Percentiles rank a stretch among this genome's conserved stretches.
Evolutionary conservation across 1,284 basidiomycete genomes (phyloP).

Genomic region (Cutaneotrichosporon cyanovorans): DNA sequence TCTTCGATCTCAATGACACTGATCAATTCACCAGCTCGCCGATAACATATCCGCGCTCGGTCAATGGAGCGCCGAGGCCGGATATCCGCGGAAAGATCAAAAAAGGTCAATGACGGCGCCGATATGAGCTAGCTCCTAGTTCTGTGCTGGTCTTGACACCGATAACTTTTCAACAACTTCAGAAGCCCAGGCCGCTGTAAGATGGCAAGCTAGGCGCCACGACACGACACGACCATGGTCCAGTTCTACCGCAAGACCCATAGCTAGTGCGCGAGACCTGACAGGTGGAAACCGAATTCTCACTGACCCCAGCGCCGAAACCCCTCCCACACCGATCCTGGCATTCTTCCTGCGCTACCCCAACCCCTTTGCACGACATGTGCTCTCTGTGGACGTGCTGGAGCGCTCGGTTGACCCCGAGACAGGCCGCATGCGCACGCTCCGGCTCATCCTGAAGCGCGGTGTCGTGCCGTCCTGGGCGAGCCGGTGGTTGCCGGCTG

Average conservation of each 20-base stretch:
- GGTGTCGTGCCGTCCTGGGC: slow-evolving; percentile 85
- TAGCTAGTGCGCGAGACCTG: slow-evolving; percentile 18
- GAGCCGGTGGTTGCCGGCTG: slow-evolving; percentile 61
- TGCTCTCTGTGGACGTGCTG: slow-evolving; percentile 90
- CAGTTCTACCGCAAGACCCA: slow-evolving; percentile 30
- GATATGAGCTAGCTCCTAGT: no score
- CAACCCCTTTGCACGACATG: slow-evolving; percentile 89
- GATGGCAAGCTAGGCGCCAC: no score
- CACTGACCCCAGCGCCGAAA: slow-evolving; percentile 32
- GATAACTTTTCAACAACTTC: no score
- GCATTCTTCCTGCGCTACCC: slow-evolving; percentile 96
- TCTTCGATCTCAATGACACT: no score
- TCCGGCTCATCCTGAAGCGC: slow-evolving; percentile 83
- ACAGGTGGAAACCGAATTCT: background rate
- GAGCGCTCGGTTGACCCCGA: slow-evolving; percentile 64
- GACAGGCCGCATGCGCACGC: slow-evolving; percentile 70
- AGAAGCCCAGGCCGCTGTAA: no score
- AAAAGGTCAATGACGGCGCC: no score
- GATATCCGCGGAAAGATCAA: no score
- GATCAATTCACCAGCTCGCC: no score
- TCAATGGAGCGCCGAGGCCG: no score
- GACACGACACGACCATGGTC: slow-evolving; percentile 18
- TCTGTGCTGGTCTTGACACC: no score
- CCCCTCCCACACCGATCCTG: slow-evolving; percentile 67
- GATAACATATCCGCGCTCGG: no score